A percentile compares a stretch with the other conserved stretches of the same genome.
Conservation (phyloP, 2,329 filamentous ascomycete species). For the Capronia epimyces region DNA sequence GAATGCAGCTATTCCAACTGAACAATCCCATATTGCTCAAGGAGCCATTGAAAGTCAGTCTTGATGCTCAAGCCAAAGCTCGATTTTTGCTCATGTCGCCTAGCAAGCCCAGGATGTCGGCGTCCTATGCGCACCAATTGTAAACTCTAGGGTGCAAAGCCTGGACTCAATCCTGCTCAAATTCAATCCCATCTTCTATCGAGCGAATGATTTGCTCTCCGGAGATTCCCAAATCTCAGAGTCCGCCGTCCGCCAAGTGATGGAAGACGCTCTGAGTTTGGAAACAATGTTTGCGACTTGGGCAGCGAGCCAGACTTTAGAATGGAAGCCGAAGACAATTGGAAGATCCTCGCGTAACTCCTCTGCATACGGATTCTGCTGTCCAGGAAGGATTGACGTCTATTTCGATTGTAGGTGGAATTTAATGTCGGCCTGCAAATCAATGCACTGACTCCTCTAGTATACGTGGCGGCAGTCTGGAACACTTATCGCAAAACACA, state of each 20-base stretch:
- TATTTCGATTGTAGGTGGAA: conserved; percentile 14
- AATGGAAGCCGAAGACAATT: conserved; percentile 3
- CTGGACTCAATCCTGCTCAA: conserved; percentile 5
- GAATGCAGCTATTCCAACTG: conserved; percentile 1
- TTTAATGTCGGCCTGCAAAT: not conserved
- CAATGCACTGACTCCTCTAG: not conserved
- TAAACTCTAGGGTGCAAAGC: not conserved
- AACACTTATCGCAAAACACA: conserved; percentile 21
- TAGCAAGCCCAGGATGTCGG: not conserved
- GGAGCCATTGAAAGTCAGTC: not conserved
- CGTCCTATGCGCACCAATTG: not conserved
- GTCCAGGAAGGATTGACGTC: conserved; percentile 9
- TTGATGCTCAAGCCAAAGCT: not conserved
- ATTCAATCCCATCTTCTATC: not conserved
- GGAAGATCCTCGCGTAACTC: not conserved
- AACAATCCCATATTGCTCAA: not conserved
- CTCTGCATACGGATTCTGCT: not conserved
- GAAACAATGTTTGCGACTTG: not conserved
- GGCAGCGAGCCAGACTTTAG: not conserved
- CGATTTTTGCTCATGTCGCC: not conserved
- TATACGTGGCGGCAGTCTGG: conserved; percentile 21
- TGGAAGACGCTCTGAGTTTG: not conserved
- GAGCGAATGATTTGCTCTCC: not conserved
- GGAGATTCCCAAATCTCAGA: not conserved
- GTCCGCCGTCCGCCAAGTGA: not conserved